Evolutionary conservation across 768 basidiomycete genomes (phyloP).

Genomic region (Plicaturopsis crispa): DNA sequence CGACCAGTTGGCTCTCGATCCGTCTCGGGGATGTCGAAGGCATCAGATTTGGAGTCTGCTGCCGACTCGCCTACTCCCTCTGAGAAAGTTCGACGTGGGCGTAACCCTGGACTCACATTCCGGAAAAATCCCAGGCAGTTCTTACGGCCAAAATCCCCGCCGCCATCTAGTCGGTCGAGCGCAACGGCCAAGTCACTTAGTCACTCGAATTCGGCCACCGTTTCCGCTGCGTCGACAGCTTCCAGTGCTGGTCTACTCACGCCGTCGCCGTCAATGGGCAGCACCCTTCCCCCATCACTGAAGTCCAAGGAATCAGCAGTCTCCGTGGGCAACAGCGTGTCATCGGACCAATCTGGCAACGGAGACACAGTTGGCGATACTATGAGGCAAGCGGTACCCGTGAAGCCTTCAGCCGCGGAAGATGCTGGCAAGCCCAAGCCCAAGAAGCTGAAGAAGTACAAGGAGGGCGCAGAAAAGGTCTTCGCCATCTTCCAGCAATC

Average conservation of each 20-base stretch:
- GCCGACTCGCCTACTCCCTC: slow-evolving; percentile 38
- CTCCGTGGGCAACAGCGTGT: slow-evolving; percentile 67
- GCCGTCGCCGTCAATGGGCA: slow-evolving; percentile 52
- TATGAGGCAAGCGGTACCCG: slow-evolving; percentile 16
- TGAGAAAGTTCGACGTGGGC: slow-evolving; percentile 59
- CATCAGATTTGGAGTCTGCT: slow-evolving; percentile 34
- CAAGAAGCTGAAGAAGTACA: slow-evolving; percentile 81
- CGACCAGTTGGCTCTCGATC: slow-evolving; percentile 33
- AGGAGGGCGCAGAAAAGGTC: slow-evolving; percentile 81
- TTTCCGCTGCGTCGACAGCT: slow-evolving; percentile 31
- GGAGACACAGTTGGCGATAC: slow-evolving; percentile 33
- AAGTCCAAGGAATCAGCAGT: slow-evolving; percentile 75
- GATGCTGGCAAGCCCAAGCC: slow-evolving; percentile 56
- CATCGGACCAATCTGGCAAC: slow-evolving; percentile 63
- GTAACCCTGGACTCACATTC: slow-evolving; percentile 63
- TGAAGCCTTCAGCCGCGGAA: slow-evolving; percentile 22
- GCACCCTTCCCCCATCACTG: slow-evolving; percentile 50
- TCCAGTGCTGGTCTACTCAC: slow-evolving; percentile 45
- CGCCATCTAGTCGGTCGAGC: slow-evolving; percentile 12
- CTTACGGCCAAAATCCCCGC: slow-evolving; percentile 64
- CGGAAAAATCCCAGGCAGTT: slow-evolving; percentile 68
- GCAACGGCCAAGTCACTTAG: slow-evolving; percentile 16
- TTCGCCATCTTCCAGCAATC: slow-evolving; percentile 76
- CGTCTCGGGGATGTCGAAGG: slow-evolving; percentile 52
- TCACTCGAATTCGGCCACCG: slow-evolving; percentile 38